Base-by-base conservation (phyloP, 176 grass and related monocot species). In the Lolium rigidum region DNA sequence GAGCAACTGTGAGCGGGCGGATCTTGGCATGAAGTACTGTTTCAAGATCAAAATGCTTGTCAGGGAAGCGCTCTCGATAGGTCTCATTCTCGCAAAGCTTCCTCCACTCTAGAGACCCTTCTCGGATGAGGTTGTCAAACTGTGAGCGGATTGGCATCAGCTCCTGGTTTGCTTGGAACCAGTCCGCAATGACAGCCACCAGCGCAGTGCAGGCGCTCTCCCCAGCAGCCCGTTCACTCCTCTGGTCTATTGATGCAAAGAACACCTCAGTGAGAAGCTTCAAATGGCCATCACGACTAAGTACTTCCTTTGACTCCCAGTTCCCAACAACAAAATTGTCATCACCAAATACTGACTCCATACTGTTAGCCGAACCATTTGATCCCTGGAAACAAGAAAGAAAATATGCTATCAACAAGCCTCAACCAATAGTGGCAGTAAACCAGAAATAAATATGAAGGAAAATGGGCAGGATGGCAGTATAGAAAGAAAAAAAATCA, bases 21-120 rank as follows among this genome's bases (percentile, higher is more conserved):
- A 99, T 94, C 82, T 94, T 94, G 25, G 92, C 92, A 80, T 90
- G 87, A 44, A 99, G 84, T 25, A 99, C 92, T 9, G 97, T 99
- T 39, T 99, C 97, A 82, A 99, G 97, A 80, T 99, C 97, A 83
- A 99, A 99, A 56, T 99, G 97, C 76, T 94, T 95, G 67, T 99
- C 97, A 1, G 94, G 88, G 70, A 99, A 99, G 22, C 48, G 82
- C 22, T 99, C 86, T 68, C 80, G 80, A n/a, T 96, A 96, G 7
- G 59, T 83, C 77, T 93, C 85, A 6, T 96, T 95, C 65, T 95
- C 85, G n/a, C 88, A 99, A 4, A 99, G 93, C 51, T 90, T 99
- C 52, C 97, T 93, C 97, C 97, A 99, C 81, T 94, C 91, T 22
- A 96, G 82, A 31, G 97, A 99, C 7, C 97, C 97, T 83, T 99